Conservation (phyloP, 768 basidiomycete species). For the Dendrothele bispora region DNA sequence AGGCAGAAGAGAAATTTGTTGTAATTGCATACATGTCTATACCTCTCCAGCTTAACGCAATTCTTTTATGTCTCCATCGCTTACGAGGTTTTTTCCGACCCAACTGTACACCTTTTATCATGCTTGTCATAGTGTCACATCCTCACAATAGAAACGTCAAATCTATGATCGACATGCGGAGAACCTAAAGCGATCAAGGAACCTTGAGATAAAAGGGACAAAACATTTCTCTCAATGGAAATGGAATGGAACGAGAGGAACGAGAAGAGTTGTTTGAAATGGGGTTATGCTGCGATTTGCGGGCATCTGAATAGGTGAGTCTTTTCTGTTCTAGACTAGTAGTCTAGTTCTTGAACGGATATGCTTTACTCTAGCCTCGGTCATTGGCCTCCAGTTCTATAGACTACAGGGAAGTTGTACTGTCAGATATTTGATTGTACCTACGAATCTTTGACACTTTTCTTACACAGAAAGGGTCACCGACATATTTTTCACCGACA, state of each 20-base stretch:
- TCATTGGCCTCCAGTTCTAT: slow-evolving; percentile 78
- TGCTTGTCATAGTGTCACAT: background rate
- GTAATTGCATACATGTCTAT: slow-evolving; percentile 64
- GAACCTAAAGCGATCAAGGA: slow-evolving; percentile 63
- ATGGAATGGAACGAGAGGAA: slow-evolving; percentile 80
- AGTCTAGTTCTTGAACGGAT: too few species aligned
- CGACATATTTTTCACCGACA: too few species aligned
- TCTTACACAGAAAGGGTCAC: too few species aligned
- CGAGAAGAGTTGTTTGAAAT: slow-evolving; percentile 66
- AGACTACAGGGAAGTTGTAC: too few species aligned
- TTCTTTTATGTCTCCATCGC: slow-evolving; percentile 42
- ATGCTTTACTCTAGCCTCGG: slow-evolving; percentile 50
- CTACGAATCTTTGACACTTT: too few species aligned
- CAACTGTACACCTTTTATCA: slow-evolving; percentile 57
- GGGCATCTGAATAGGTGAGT: slow-evolving; percentile 70
- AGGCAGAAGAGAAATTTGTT: slow-evolving; percentile 85
- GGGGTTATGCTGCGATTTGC: slow-evolving; percentile 82
- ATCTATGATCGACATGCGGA: slow-evolving; percentile 89
- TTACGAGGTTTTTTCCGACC: slow-evolving; percentile 92
- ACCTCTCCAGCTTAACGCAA: background rate
- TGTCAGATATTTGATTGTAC: too few species aligned
- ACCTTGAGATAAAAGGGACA: slow-evolving; percentile 69
- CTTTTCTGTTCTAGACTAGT: too few species aligned
- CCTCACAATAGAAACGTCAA: slow-evolving; percentile 70
- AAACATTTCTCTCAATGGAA: slow-evolving; percentile 73